Conservation (phyloP, 1,139 yeast genomes). For the Debaryomycetaceae sp. region DNA sequence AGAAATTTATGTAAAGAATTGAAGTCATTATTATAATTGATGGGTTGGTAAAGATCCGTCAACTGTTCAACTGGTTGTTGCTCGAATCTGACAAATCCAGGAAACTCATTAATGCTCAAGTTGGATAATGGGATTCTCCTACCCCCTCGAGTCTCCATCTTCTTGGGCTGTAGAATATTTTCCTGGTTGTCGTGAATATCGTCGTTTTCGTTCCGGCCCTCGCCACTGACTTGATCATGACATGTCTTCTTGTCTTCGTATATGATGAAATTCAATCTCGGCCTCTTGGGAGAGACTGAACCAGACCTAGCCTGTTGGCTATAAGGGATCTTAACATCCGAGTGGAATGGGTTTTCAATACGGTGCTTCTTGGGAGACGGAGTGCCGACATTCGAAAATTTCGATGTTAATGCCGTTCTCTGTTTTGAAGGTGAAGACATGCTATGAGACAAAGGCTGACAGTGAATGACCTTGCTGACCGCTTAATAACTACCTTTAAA, state of each 20-base stretch:
- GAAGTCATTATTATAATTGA: slow-evolving; percentile 29
- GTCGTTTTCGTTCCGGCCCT: slow-evolving; percentile 1
- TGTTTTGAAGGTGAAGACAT: slow-evolving; percentile 27
- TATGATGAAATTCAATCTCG: slow-evolving; percentile 31
- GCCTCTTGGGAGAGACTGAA: slow-evolving; percentile 15
- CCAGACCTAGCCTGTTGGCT: background rate
- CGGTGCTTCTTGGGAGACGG: slow-evolving; percentile 12
- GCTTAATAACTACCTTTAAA: background rate
- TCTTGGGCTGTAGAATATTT: slow-evolving; percentile 42
- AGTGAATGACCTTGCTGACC: background rate
- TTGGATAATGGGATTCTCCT: slow-evolving; percentile 31
- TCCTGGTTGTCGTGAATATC: slow-evolving; percentile 42
- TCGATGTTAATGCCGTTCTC: slow-evolving; percentile 33
- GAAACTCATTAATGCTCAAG: slow-evolving; percentile 30
- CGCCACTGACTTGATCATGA: slow-evolving; percentile 2
- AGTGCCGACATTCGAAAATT: slow-evolving; percentile 18
- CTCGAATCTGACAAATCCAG: slow-evolving; percentile 26
- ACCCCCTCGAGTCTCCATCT: slow-evolving; percentile 4
- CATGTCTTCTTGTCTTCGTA: slow-evolving; percentile 30
- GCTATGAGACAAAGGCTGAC: background rate
- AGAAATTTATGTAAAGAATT: slow-evolving; percentile 34
- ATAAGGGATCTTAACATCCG: slow-evolving; percentile 5
- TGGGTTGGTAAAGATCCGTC: slow-evolving; percentile 32
- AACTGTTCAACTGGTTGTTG: slow-evolving; percentile 15
- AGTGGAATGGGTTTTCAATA: slow-evolving; percentile 7